Percentiles rank a stretch among this genome's conserved stretches.
Evolutionary conservation across 306 rosid genomes (phyloP).

Genomic region (Begonia fuchsioides): DNA sequence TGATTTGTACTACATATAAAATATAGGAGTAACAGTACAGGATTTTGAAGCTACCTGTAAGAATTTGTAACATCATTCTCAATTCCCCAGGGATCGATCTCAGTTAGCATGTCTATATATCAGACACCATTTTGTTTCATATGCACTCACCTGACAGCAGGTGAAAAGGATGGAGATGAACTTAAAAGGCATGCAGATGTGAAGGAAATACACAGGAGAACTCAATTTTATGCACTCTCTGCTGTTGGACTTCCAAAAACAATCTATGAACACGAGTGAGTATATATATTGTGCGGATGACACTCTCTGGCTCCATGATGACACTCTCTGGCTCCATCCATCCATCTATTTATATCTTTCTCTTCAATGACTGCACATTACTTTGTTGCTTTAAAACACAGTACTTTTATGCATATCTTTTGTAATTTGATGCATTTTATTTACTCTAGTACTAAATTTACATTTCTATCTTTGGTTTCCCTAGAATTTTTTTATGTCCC

Average conservation of each 20-base stretch:
- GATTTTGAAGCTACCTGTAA: too few relatives aligned
- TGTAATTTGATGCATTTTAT: background rate
- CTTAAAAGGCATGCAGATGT: slow-evolving; percentile 70
- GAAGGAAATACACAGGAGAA: slow-evolving; percentile 57
- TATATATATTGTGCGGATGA: slow-evolving; percentile 13
- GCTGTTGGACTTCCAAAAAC: slow-evolving; percentile 39
- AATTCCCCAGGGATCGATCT: slow-evolving; percentile 65
- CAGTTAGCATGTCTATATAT: slow-evolving; percentile 84
- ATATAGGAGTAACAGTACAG: too few relatives aligned
- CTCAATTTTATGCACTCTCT: slow-evolving; percentile 48
- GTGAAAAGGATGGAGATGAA: slow-evolving; percentile 71
- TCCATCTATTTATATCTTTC: background rate
- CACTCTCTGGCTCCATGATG: slow-evolving; percentile 1
- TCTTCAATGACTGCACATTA: slow-evolving; percentile 1
- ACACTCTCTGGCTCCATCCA: slow-evolving; percentile 1
- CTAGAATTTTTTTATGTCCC: background rate
- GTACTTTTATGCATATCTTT: background rate
- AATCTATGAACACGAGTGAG: slow-evolving; percentile 81
- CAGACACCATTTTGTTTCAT: slow-evolving; percentile 84
- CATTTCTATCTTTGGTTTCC: background rate
- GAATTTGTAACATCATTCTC: slow-evolving; percentile 5
- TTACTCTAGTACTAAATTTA: background rate
- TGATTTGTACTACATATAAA: too few relatives aligned
- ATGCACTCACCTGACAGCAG: slow-evolving; percentile 84
- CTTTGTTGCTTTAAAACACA: background rate